These are phyloP conservation scores for Excoecaria agallocha DNA, from an alignment of 345 rosid genomes.

Conservation along the genomic window DNA sequence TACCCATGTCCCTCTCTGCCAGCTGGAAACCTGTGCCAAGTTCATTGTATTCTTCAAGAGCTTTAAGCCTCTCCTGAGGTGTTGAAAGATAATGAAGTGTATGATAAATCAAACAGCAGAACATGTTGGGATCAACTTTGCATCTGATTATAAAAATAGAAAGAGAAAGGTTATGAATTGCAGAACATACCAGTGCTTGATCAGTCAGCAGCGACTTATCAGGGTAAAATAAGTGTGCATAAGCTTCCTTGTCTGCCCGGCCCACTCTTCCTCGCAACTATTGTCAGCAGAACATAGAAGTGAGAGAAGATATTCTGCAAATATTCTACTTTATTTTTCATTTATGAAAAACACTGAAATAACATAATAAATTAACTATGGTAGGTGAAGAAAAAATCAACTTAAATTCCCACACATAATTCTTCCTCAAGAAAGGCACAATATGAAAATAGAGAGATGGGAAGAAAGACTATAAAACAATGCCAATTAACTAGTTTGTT, in stretches of 20 bases:
- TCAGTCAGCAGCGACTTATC: slow-evolving; percentile 75
- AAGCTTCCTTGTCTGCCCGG: slow-evolving; percentile 94
- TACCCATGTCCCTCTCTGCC: slow-evolving; percentile 98
- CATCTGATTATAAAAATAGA: not conserved
- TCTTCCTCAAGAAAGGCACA: not conserved
- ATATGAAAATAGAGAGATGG: not conserved
- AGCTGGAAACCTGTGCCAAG: slow-evolving; percentile 99
- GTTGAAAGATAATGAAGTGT: slow-evolving; percentile 25
- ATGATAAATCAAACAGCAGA: not conserved
- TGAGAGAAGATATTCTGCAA: slow-evolving; percentile 3
- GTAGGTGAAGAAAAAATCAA: slow-evolving; percentile 11
- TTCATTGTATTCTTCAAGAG: slow-evolving; percentile 82
- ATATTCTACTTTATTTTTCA: not conserved
- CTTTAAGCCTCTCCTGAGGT: slow-evolving; percentile 85
- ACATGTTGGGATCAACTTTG: slow-evolving; percentile 6
- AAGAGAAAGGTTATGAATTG: slow-evolving; percentile 12
- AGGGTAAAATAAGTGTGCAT: slow-evolving; percentile 89
- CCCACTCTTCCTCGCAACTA: slow-evolving; percentile 99
- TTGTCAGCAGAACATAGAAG: slow-evolving; percentile 22
- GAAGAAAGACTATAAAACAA: not conserved
- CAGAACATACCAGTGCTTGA: slow-evolving; percentile 63
- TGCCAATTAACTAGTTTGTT: not conserved
- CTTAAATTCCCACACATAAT: slow-evolving; percentile 5
- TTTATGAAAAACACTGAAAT: not conserved
- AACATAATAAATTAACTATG: not conserved